Evolutionary conservation across 1,284 basidiomycete genomes (phyloP).

Genomic region (Sphagnurus paluster): DNA sequence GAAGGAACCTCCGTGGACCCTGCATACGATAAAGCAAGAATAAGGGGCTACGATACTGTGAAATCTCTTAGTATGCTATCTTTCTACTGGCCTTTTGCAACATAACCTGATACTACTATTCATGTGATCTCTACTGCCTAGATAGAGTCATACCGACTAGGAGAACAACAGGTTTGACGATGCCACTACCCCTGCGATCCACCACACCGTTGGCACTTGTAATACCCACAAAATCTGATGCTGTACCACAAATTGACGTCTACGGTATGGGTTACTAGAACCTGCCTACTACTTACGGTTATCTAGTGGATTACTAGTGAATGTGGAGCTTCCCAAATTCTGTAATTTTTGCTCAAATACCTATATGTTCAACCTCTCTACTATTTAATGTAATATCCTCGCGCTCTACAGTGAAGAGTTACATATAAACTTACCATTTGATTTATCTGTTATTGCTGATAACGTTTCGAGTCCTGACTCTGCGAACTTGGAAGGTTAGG

Average conservation of each 20-base stretch:
- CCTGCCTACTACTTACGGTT: no score
- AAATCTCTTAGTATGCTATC: constrained; percentile 14
- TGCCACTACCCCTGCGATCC: neutral
- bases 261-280: constrained; percentile 4
- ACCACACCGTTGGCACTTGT: neutral
- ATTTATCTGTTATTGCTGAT: no score
- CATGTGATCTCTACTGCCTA: no score
- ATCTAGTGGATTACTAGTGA: neutral
- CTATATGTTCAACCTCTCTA: neutral
- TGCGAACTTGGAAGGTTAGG: constrained; percentile 3
- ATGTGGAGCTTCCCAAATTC: neutral
- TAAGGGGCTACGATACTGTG: constrained; percentile 18
- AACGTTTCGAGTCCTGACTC: no score
- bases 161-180: constrained; percentile 10
- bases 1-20: constrained; percentile 81
- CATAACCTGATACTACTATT: neutral
- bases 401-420: no score
- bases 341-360: no score
- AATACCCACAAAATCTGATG: neutral
- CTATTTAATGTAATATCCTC: neutral
- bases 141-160: constrained; percentile 18
- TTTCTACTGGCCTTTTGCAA: neutral
- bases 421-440: no score
- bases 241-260: constrained; percentile 1
- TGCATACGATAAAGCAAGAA: constrained; percentile 48